Conservation (phyloP, 345 rosid genomes). For the Bruguiera sexangula region DNA sequence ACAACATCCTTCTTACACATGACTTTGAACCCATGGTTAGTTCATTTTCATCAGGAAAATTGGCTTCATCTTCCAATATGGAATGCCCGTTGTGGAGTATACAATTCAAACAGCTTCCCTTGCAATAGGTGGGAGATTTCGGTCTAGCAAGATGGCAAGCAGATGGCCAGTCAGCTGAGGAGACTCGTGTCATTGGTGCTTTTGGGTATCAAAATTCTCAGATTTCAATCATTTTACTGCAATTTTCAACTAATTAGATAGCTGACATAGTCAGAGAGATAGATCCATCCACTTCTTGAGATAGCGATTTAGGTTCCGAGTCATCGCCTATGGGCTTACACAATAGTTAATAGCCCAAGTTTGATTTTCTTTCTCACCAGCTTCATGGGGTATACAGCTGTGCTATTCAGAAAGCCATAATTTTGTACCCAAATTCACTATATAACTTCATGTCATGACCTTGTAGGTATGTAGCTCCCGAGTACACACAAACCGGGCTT, state of each 20-base stretch:
- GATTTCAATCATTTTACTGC: not conserved
- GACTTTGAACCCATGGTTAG: conserved; percentile 59
- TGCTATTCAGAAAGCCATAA: not conserved
- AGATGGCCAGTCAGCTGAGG: conserved; percentile 54
- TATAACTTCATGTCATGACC: not conserved
- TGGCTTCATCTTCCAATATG: not conserved
- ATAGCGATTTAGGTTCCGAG: too few relatives aligned
- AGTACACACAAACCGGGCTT: conserved; percentile 38
- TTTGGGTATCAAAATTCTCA: conserved; percentile 41
- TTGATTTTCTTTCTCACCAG: too few relatives aligned
- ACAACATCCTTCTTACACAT: conserved; percentile 65
- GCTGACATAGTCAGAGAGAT: too few relatives aligned
- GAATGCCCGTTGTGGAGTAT: too few relatives aligned
- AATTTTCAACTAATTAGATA: not conserved
- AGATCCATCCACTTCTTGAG: too few relatives aligned
- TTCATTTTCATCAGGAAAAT: conserved; percentile 1
- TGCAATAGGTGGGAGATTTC: conserved; percentile 57
- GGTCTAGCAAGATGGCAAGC: conserved; percentile 67
- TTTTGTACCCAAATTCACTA: not conserved
- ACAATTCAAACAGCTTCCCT: not conserved
- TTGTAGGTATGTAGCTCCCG: conserved; percentile 46
- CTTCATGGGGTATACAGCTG: too few relatives aligned
- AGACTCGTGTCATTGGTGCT: conserved; percentile 50
- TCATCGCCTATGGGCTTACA: too few relatives aligned
- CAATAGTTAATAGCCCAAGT: too few relatives aligned